Base-by-base conservation (phyloP, 129 eudicot species). In the Rutidosis leptorrhynchoides region DNA sequence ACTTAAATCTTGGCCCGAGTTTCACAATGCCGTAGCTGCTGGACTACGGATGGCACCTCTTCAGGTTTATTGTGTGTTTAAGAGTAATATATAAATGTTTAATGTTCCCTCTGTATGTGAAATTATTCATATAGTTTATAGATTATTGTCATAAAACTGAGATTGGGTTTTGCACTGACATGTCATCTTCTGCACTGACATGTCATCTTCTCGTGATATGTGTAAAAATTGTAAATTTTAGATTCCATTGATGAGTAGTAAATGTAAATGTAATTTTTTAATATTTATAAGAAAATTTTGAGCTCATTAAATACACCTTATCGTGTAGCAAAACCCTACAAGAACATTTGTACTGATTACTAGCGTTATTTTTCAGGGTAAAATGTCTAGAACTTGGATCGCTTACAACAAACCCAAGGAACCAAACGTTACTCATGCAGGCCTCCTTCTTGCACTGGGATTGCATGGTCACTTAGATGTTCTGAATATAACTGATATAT, bases 11-110 rank as follows among this genome's bases (percentile, higher is more conserved):
- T 93, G 99, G 99, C 95, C 99, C 27, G 99, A 93, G 79, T 93
- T 93, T 82, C 96, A 93, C 83, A 93, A 93, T 84, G 99, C 99
- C 63, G 96, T 93, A 65, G 99, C 99, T 67, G 90, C 99, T 76
- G 99, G 99, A 69, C 70, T 93, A 78, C 84, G 85, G 61, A 87
- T 93, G 64, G 86, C 99, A 15, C 95, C 96, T 40, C 67, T 89
- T 62, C 96, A 88, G 96, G 98, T 93, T 57, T 40, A 24, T 74
- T 30, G 19, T 68, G 64, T 57, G 26, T 70, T 68, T 63, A n/a
- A 46, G 8, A 48, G 54, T 37, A 37, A 10, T 37, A 37, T 37
- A 37, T 37, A 37, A 15, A 37, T 37, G 43, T 15, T 37, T 37
- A 37, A 37, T 37, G 43, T 37, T 37, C 43, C 15, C 15, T 37